phyloP scores from a whole-genome alignment of 1,284 basidiomycete species.

The Chalciporus piperatoides region DNA sequence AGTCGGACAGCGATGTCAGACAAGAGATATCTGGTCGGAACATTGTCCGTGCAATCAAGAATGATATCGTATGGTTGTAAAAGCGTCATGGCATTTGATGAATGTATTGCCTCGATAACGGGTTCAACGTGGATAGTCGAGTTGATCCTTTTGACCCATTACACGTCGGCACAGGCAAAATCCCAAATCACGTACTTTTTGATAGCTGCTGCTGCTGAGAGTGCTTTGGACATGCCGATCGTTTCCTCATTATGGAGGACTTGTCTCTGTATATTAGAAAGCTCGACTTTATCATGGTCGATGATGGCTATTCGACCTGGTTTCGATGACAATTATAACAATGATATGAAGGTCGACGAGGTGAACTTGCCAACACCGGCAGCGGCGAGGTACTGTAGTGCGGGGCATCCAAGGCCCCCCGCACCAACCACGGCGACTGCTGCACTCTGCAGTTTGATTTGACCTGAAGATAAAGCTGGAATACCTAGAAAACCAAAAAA shows the following conservation, averaged over 20 bases:
- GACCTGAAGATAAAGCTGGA: constrained; percentile 51
- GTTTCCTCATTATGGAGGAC: constrained; percentile 82
- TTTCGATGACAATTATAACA: constrained; percentile 6
- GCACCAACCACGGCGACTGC: constrained; percentile 90
- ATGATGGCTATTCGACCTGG: constrained; percentile 81
- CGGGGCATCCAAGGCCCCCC: constrained; percentile 95
- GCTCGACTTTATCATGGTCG: constrained; percentile 88
- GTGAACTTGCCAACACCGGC: constrained; percentile 77
- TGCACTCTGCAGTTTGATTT: constrained; percentile 74
- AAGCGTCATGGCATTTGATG: constrained; percentile 60
- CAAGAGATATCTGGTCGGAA: constrained; percentile 88
- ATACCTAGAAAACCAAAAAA: neutral
- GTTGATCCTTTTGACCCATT: constrained; percentile 56
- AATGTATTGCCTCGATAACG: constrained; percentile 49
- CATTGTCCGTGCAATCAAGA: constrained; percentile 95
- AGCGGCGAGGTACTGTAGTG: constrained; percentile 89
- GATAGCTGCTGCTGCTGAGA: constrained; percentile 73
- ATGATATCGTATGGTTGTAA: constrained; percentile 71
- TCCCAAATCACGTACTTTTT: constrained; percentile 45
- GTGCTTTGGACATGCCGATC: constrained; percentile 81
- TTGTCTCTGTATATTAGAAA: constrained; percentile 94
- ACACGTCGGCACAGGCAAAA: constrained; percentile 1
- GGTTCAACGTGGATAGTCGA: constrained; percentile 56
- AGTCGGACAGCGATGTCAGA: constrained; percentile 85
- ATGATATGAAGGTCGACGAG: neutral